These are phyloP conservation scores for Xanthoparmelia taractica DNA, from an alignment of 495 filamentous ascomycete genomes.

Conservation along the genomic window DNA sequence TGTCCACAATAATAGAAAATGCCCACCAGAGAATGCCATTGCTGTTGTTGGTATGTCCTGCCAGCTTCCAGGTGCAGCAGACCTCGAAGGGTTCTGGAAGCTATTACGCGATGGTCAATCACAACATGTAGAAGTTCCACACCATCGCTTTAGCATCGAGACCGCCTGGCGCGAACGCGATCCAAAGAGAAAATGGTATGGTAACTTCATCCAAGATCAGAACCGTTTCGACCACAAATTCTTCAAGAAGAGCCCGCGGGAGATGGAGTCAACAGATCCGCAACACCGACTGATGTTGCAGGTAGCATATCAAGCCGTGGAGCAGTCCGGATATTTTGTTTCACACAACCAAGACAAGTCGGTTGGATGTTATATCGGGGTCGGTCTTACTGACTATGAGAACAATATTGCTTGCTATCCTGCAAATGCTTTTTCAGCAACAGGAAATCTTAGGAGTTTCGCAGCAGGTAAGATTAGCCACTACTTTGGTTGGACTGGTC, in stretches of 20 bases:
- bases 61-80: slow-evolving; percentile 40
- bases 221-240: slow-evolving; percentile 47
- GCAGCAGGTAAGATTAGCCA: too few species aligned
- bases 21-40: slow-evolving; percentile 23
- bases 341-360: too few species aligned
- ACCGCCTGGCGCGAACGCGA: slow-evolving; percentile 31
- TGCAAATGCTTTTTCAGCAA: too few species aligned
- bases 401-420: too few species aligned
- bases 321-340: too few species aligned
- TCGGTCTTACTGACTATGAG: too few species aligned
- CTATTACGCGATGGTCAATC: slow-evolving; percentile 37
- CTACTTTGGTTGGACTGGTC: slow-evolving; percentile 39
- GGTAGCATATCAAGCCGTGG: too few species aligned
- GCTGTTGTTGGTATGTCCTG: slow-evolving; percentile 46
- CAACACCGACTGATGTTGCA: too few species aligned
- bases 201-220: slow-evolving; percentile 39
- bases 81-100: slow-evolving; percentile 39
- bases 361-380: too few species aligned
- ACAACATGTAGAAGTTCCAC: slow-evolving; percentile 36
- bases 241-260: slow-evolving; percentile 33
- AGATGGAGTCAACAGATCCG: too few species aligned
- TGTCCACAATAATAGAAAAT: too few species aligned
- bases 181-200: slow-evolving; percentile 36
- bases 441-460: too few species aligned
- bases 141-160: slow-evolving; percentile 34